Evolutionary conservation across 345 rosid genomes (phyloP).

Genomic region (Schrenkiella parvula): DNA sequence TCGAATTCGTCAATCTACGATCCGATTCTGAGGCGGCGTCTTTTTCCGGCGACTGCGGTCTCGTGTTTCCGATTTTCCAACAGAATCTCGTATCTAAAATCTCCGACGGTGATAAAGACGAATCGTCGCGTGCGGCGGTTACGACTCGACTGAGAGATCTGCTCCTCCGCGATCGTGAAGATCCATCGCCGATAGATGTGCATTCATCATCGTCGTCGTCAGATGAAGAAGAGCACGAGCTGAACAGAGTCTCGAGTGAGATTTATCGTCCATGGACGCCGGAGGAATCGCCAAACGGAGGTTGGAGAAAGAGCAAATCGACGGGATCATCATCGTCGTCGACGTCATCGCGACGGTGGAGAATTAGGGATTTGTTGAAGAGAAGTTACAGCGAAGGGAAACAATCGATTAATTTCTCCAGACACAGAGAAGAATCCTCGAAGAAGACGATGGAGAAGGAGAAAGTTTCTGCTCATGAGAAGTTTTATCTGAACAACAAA

Average conservation of each 20-base stretch:
- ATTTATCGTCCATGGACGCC: conserved; percentile 60
- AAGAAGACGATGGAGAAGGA: neutral
- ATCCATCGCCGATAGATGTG: too few relatives aligned
- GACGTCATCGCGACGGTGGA: conserved; percentile 38
- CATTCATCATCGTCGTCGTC: conserved; percentile 52
- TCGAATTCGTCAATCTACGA: conserved; percentile 45
- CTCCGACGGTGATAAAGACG: neutral
- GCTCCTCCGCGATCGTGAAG: conserved; percentile 33
- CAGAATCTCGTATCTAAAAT: neutral
- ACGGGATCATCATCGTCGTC: conserved; percentile 36
- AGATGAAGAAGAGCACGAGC: conserved; percentile 12
- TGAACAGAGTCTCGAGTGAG: conserved; percentile 27
- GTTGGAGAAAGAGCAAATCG: conserved; percentile 68
- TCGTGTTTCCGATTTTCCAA: conserved; percentile 56
- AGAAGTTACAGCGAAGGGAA: conserved; percentile 72
- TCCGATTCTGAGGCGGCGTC: neutral
- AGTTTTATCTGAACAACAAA: conserved; percentile 51
- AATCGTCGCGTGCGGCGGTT: conserved; percentile 4
- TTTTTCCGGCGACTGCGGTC: conserved; percentile 14
- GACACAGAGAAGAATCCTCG: neutral
- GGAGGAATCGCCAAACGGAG: conserved; percentile 33
- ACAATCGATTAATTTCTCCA: conserved; percentile 36
- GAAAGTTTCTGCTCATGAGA: conserved; percentile 48
- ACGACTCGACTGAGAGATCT: conserved; percentile 40
- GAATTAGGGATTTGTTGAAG: conserved; percentile 52